Conservation (phyloP, 768 basidiomycete genomes). For the Lactifluus pinguis region DNA sequence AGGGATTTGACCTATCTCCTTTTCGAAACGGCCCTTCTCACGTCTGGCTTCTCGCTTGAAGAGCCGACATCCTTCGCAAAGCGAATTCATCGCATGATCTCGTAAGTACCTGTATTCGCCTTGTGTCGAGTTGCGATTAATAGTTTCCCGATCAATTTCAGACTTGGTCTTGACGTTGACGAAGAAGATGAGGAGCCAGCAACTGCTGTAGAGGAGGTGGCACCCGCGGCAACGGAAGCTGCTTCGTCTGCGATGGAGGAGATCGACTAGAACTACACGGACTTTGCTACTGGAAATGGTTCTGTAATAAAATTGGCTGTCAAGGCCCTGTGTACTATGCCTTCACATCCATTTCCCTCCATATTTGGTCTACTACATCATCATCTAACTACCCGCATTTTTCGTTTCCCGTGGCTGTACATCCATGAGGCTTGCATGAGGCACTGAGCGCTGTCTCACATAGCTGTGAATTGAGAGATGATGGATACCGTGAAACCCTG, state of each 20-base stretch:
- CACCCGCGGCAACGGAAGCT: conserved; percentile 45
- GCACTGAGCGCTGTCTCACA: not conserved
- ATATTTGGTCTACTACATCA: conserved; percentile 10
- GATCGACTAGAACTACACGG: conserved; percentile 55
- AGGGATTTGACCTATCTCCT: conserved; percentile 92
- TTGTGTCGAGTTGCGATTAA: not conserved
- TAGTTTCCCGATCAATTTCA: conserved; percentile 21
- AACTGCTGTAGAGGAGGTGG: conserved; percentile 37
- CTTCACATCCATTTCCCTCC: conserved; percentile 3
- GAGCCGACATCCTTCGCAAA: conserved; percentile 91
- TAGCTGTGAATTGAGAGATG: not conserved
- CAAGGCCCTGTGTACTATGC: conserved; percentile 8
- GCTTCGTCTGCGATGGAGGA: conserved; percentile 92
- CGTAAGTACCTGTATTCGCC: conserved; percentile 33
- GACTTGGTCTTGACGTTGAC: conserved; percentile 72
- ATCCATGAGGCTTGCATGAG: not conserved
- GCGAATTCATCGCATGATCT: conserved; percentile 97
- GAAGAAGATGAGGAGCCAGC: conserved; percentile 42
- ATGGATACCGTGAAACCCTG: not conserved
- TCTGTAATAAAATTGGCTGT: conserved; percentile 5
- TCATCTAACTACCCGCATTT: conserved; percentile 13
- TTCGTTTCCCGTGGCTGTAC: not conserved
- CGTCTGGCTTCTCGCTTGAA: conserved; percentile 92
- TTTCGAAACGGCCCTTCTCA: conserved; percentile 94
- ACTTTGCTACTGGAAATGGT: conserved; percentile 1